Evolutionary conservation across 768 basidiomycete genomes (phyloP).

Genomic region (Psilocybe tampanensis): DNA sequence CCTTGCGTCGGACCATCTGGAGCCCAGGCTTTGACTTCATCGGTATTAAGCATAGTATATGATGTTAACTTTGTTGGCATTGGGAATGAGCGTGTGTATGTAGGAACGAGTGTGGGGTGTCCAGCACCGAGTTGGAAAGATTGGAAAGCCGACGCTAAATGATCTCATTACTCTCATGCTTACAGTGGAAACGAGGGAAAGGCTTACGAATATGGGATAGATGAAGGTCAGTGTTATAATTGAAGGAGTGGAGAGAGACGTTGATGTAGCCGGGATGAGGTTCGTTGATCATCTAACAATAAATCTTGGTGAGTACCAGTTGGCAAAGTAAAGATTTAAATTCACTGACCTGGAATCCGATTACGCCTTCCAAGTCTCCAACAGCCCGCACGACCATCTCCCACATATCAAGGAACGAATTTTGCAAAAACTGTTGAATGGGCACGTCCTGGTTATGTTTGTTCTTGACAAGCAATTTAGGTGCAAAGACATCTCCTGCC

Average conservation of each 20-base stretch:
- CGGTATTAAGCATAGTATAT: slow-evolving; percentile 59
- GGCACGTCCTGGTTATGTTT: slow-evolving; percentile 52
- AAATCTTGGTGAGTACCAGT: not conserved
- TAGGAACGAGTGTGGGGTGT: slow-evolving; percentile 74
- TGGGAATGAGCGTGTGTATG: slow-evolving; percentile 87
- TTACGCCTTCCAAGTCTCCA: slow-evolving; percentile 73
- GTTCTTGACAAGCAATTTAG: slow-evolving; percentile 62
- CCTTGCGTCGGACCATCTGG: slow-evolving; percentile 72
- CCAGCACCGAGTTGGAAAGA: slow-evolving; percentile 95
- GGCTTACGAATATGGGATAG: slow-evolving; percentile 74
- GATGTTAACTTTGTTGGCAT: slow-evolving; percentile 76
- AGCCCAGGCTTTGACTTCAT: slow-evolving; percentile 67
- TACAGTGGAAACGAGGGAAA: not conserved
- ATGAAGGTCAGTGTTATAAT: slow-evolving; percentile 96
- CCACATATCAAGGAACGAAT: slow-evolving; percentile 78
- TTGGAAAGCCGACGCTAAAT: slow-evolving; percentile 78
- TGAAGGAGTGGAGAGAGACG: slow-evolving; percentile 79
- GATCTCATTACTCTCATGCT: not conserved
- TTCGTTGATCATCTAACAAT: slow-evolving; percentile 83
- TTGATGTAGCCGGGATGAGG: slow-evolving; percentile 93
- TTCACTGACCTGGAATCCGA: slow-evolving; percentile 82
- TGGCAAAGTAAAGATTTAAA: not conserved
- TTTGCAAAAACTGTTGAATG: slow-evolving; percentile 84
- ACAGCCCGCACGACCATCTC: slow-evolving; percentile 66
- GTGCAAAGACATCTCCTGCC: slow-evolving; percentile 87